Base-by-base conservation (phyloP, 2,329 filamentous ascomycete species). In the Tolypocladium amazonense region DNA sequence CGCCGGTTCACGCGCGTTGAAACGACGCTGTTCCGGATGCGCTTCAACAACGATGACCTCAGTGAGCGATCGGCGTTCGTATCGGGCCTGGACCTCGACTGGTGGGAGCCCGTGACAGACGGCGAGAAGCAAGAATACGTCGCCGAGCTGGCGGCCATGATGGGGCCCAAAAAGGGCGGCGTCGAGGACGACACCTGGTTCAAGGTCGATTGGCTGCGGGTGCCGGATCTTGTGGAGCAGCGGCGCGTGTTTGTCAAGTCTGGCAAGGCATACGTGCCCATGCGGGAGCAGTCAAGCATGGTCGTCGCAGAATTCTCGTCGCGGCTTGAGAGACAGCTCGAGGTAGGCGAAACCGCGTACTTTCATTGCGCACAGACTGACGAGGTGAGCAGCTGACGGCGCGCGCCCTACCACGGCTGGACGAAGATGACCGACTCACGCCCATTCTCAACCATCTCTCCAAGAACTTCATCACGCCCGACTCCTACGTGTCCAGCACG, bases 121-220 rank as follows among this genome's bases (percentile, higher is more conserved):
- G 87, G 90, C 1, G 94, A 99, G 75, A 91, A 84, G 65, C 70
- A 75, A n/a, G 79, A 82, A 62, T 76, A 91, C 58, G 78, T 79
- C 1, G 77, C 83, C 0, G 82, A 89, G 61, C 74, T 96, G 57
- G 75, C 80, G 0, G 83, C 84, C 27, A 76, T 79, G 58, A 63
- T 71, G 12, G 71, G 70, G 1, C 67, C 67, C 6, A 73, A 72
- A 58, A 75, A 76, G 65, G 69, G 69, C 53, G 67, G 67, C 55
- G 65, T 68, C 7, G 91, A 96, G 20, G 90, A 96, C 50, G 90
- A 94, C 67, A 86, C 79, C 33, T 99, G 91, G 88, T 96, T 95
- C 80, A 97, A 97, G 76, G 91, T 97, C 1, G 91, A 97, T 68
- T 99, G 93, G 92, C 89, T 92, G 71, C 84, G 87, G 39, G 94